Base-by-base conservation (phyloP, 2,329 filamentous ascomycete genomes). In the Calonectria henricotiae region DNA sequence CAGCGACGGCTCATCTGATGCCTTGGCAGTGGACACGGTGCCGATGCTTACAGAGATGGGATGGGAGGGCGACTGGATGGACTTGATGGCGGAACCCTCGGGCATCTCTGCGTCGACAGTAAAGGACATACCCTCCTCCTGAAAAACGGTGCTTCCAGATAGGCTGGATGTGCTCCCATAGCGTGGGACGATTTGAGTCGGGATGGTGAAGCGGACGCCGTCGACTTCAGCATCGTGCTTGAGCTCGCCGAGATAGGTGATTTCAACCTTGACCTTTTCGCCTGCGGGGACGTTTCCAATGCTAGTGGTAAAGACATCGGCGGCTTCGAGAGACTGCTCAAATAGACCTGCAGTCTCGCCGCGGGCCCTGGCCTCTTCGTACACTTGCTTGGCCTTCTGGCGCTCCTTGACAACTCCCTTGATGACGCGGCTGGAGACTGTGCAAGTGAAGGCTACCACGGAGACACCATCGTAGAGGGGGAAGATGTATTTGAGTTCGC, bases 401-500 rank as follows among this genome's bases (percentile, higher is more conserved):
- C 88, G 90, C 75, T 93, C 89, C 77, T 93, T 91, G 47, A 94
- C 92, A 13, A 91, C 80, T 15, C 93, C 92, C 3, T 84, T 84
- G 73, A 93, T 89, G 17, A 89, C 84, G 23, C 89, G 88, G 37
- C 86, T 82, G 39, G 87, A 90, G 55, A 94, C 85, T 15, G 84
- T 88, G 80, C 91, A 94, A 5, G 85, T 87, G 73, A 94, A 95
- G 4, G 84, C 86, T 8, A 92, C 90, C 0, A 95, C 89, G 7
- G 89, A 91, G 17, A 93, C 90, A 11, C 92, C 92, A 76, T 94
- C 91, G 72, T 92, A 93, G 0, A 95, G 84, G 0, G 93, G 93
- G 71, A 95, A 94, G 0, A 87, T 86, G 78, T 95, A 95, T 15
- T 85, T 84, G 17, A 90, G 86, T 76, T 93, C 81, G 11, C 80